Conservation (phyloP, 805 yeast species). For the Clavispora santaluciae region DNA sequence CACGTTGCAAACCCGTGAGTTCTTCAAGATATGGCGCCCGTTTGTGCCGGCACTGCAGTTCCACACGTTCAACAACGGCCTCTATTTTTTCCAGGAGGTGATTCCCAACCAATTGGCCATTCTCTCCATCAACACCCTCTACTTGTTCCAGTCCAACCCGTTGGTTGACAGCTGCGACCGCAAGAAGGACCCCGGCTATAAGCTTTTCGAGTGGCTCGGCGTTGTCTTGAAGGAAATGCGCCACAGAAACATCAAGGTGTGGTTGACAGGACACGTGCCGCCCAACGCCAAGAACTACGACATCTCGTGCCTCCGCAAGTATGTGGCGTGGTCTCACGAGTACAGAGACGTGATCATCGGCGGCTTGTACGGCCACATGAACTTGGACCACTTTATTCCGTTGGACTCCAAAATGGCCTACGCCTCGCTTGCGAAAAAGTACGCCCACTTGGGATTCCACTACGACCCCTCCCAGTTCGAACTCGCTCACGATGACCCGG, state of each 20-base stretch:
- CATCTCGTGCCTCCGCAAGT: slow-evolving; percentile 65
- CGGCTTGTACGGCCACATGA: slow-evolving; percentile 86
- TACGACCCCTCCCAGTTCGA: slow-evolving; percentile 5
- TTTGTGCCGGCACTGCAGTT: slow-evolving; percentile 75
- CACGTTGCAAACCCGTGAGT: slow-evolving; percentile 77
- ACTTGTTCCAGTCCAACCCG: slow-evolving; percentile 72
- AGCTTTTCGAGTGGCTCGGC: slow-evolving; percentile 74
- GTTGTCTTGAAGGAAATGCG: slow-evolving; percentile 68
- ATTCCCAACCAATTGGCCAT: slow-evolving; percentile 76
- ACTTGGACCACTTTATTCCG: slow-evolving; percentile 79
- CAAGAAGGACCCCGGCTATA: slow-evolving; percentile 74
- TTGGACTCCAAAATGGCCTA: slow-evolving; percentile 68
- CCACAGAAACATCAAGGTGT: slow-evolving; percentile 70
- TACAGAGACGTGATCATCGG: slow-evolving; percentile 81
- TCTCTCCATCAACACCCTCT: slow-evolving; percentile 72
- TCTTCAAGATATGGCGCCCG: slow-evolving; percentile 66
- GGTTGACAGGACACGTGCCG: slow-evolving; percentile 88
- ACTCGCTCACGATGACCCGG: slow-evolving; percentile 8
- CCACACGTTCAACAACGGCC: slow-evolving; percentile 70
- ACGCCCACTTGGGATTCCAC: slow-evolving; percentile 11
- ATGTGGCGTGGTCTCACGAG: slow-evolving; percentile 76
- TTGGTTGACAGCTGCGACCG: slow-evolving; percentile 75
- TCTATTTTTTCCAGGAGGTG: slow-evolving; percentile 71
- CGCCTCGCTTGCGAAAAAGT: slow-evolving; percentile 35
- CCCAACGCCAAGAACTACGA: slow-evolving; percentile 78